phyloP scores from a whole-genome alignment of 2,329 filamentous ascomycete genomes.

The Grosmannia serpens region DNA sequence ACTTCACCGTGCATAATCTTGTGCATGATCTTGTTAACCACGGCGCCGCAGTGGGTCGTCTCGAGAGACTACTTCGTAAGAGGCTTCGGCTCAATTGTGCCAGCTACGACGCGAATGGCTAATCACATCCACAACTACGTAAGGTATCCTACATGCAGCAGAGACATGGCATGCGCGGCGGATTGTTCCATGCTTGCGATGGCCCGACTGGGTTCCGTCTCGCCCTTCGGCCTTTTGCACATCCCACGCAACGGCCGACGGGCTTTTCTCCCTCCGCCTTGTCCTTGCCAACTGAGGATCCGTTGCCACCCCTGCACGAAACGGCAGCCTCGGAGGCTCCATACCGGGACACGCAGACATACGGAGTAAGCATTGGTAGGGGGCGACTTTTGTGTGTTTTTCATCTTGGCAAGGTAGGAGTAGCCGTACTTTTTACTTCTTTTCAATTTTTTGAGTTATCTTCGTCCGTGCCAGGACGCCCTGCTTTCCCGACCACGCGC shows the following conservation, averaged over 20 bases:
- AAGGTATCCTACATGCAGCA: too few species aligned
- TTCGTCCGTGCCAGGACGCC: slow-evolving; percentile 1
- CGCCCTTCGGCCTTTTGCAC: background rate
- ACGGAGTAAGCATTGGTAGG: background rate
- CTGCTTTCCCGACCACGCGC: background rate
- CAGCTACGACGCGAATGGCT: background rate
- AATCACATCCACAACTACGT: background rate
- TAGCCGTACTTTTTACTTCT: background rate
- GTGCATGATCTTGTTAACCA: background rate
- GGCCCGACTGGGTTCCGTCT: background rate
- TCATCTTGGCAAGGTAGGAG: background rate
- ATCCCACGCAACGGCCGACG: background rate
- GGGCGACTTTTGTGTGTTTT: background rate
- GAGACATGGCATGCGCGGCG: background rate
- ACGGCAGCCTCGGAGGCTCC: background rate
- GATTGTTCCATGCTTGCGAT: background rate
- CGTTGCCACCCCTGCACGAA: background rate
- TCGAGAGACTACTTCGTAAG: background rate
- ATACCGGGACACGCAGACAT: background rate
- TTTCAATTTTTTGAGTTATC: background rate
- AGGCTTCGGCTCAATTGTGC: background rate
- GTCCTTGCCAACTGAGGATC: background rate
- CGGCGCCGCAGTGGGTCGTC: background rate
- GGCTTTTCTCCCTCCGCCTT: background rate
- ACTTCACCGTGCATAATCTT: background rate